Evolutionary conservation across 1,284 basidiomycete species (phyloP), one percentile per base, ranked within the genome.

Genomic region (Trichosporon sp.): DNA sequence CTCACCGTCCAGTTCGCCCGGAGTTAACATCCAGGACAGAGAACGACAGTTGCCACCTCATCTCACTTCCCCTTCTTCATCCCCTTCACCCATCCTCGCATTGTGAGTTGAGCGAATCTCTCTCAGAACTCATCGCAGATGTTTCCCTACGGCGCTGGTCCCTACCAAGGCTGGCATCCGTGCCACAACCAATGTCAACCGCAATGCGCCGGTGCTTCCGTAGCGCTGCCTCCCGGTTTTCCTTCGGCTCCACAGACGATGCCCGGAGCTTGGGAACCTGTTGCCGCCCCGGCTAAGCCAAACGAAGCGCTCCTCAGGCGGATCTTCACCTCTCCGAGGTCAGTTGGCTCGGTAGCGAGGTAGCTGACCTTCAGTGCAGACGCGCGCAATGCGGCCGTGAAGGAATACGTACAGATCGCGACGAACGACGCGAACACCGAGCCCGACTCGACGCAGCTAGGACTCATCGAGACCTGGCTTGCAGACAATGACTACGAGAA

Each of bases 381-480:
- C 46, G 71, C 77, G 48, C 76, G 76, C 61, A 72, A 74, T 16
- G 74, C 75, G 7, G 77, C 76, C 10, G 73, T 81, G 32, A 73
- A 77, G 38, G 78, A 79, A 54, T 74, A 75, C 40, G 71, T 73
- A 65, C 78, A 79, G 63, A 74, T 75, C 61, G 73, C 69, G 14
- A 79, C 77, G 7, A 76, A 76, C 40, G 76, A 74, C 12, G 71
- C 67, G 12, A 37, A 64, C 37, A 5, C 35, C 5, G 35, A 51
- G 3, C 64, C 59, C 10, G 59, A 63, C 32, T 12, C 31, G 2
- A 63, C 59, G 14, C 59, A 63, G 59, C 59, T 63, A 14, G 21
- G 32, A 37, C 40, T 69, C 10, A 64, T 68, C 68, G 65, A 68
- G 56, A 48, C 40, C 1, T 70, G 54, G 21, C 31, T 67, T 1